phyloP scores from a whole-genome alignment of 805 yeast genomes.

The Candida qinlingensis region DNA sequence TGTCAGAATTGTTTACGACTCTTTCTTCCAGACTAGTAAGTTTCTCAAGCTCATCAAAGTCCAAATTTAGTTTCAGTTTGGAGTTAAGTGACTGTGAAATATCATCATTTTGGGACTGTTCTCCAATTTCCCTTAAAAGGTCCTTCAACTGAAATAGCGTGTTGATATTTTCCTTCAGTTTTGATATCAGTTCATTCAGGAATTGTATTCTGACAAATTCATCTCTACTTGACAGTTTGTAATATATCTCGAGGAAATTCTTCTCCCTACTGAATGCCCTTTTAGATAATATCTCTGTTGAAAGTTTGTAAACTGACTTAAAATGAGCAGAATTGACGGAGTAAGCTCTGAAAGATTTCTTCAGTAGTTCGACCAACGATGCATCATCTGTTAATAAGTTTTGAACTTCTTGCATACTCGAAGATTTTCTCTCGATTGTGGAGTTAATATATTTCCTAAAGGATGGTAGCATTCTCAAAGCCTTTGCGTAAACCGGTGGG shows the following conservation, averaged over 20 bases:
- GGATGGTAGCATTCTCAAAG: slow-evolving; percentile 32
- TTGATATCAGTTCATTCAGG: slow-evolving; percentile 18
- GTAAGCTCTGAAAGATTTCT: slow-evolving; percentile 17
- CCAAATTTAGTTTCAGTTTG: slow-evolving; percentile 11
- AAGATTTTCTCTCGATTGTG: slow-evolving; percentile 6
- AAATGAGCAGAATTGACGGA: slow-evolving; percentile 13
- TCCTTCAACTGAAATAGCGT: slow-evolving; percentile 4
- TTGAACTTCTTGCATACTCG: slow-evolving; percentile 5
- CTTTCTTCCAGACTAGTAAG: not conserved
- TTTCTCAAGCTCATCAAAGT: not conserved
- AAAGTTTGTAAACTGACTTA: slow-evolving; percentile 14
- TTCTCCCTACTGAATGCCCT: slow-evolving; percentile 11
- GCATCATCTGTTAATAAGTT: slow-evolving; percentile 19
- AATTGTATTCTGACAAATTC: slow-evolving; percentile 20
- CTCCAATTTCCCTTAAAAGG: slow-evolving; percentile 9
- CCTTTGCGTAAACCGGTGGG: slow-evolving; percentile 13
- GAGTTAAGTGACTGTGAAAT: slow-evolving; percentile 11
- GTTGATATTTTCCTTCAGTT: slow-evolving; percentile 10
- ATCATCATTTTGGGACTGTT: slow-evolving; percentile 7
- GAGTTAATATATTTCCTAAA: slow-evolving; percentile 24
- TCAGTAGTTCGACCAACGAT: slow-evolving; percentile 10
- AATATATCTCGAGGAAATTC: slow-evolving; percentile 19
- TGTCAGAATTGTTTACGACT: not conserved
- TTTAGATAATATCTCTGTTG: slow-evolving; percentile 15
- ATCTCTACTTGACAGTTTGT: slow-evolving; percentile 20